Base-by-base conservation (phyloP, 352 stramenopile species). In the Elongisporangium anandrum region DNA sequence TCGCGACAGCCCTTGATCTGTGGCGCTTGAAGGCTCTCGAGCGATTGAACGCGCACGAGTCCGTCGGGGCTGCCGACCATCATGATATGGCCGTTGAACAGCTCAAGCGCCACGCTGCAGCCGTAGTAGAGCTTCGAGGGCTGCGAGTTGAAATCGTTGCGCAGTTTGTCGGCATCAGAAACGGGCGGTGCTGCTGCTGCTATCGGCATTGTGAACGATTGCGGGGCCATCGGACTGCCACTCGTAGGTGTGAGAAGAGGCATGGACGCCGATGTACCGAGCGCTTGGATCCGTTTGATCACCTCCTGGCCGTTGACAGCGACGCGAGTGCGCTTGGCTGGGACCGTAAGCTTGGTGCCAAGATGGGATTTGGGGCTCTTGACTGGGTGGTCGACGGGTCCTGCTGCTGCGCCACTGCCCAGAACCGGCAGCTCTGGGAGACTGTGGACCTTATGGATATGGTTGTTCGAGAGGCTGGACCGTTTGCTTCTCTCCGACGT, bases 81-180 rank as follows among this genome's bases (percentile, higher is more conserved):
- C 72, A 90, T 76, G 24, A 90, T 48, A n/a, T 90, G 66, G 2
- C 80, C 80, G 57, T 90, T 90, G 68, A 88, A 90, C 41, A 88
- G 64, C 69, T 90, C 78, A 7, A 90, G 59, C 8, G 80, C 80
- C 39, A 90, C 73, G 49, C 77, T 88, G 50, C 76, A 90, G 51
- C 80, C 80, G 41, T 83, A 90, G 15, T 83, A 90, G 1, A 90
- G 62, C 54, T 77, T 60, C 10, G 75, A 77, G 5, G 63, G 57
- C 65, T 90, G 80, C 10, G 80, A 85, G 59, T 87, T 88, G 55
- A 90, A 88, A 58, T 80, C 80, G 59, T 88, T 88, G n/a, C 71
- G 76, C 45, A 90, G 61, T 20, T 83, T 81, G 38, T 90, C 77
- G 1, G 80, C 76, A 15, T 90, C 80, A 0, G 73, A 80, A 1